Percentiles rank a stretch among this genome's conserved stretches.
These are phyloP conservation scores for Phytophthora pseudosyringae DNA, from an alignment of 352 stramenopile species.

Conservation along the genomic window DNA sequence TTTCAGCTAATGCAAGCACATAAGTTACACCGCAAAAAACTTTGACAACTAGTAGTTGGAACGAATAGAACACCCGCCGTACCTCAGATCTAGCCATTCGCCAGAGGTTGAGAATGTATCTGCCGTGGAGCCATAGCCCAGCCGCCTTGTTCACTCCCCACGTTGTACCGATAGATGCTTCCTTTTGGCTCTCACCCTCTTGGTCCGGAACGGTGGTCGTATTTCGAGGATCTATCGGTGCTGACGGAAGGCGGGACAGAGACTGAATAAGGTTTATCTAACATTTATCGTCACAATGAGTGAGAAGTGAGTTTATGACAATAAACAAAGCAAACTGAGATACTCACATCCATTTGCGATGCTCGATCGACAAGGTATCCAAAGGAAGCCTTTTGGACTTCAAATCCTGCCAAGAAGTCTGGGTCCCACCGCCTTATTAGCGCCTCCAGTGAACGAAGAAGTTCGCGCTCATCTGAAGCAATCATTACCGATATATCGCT, in stretches of 20 bases:
- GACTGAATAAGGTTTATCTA: conserved; percentile 80
- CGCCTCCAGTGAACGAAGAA: conserved; percentile 59
- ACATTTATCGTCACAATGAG: conserved; percentile 24
- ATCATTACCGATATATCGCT: conserved; percentile 39
- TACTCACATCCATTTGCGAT: conserved; percentile 58
- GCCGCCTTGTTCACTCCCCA: conserved; percentile 86
- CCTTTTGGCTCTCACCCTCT: conserved; percentile 32
- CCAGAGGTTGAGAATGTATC: conserved; percentile 94
- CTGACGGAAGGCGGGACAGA: conserved; percentile 62
- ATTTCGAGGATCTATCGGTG: conserved; percentile 65
- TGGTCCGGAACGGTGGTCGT: conserved; percentile 27
- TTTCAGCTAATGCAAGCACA: conserved; percentile 69
- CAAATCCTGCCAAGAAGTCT: conserved; percentile 91
- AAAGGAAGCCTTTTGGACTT: conserved; percentile 83
- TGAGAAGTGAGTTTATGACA: background rate
- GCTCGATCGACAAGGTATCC: conserved; percentile 83
- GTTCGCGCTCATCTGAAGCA: conserved; percentile 54
- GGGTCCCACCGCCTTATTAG: conserved; percentile 82
- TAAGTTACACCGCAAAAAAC: background rate
- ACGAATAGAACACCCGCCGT: background rate
- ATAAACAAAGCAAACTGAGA: conserved; percentile 7
- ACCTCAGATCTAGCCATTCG: conserved; percentile 86
- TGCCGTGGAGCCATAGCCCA: conserved; percentile 90
- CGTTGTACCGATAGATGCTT: conserved; percentile 71
- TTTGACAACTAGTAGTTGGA: background rate